These are phyloP conservation scores for Talaromyces sp. DNA, from an alignment of 2,329 filamentous ascomycete genomes.

Conservation along the genomic window DNA sequence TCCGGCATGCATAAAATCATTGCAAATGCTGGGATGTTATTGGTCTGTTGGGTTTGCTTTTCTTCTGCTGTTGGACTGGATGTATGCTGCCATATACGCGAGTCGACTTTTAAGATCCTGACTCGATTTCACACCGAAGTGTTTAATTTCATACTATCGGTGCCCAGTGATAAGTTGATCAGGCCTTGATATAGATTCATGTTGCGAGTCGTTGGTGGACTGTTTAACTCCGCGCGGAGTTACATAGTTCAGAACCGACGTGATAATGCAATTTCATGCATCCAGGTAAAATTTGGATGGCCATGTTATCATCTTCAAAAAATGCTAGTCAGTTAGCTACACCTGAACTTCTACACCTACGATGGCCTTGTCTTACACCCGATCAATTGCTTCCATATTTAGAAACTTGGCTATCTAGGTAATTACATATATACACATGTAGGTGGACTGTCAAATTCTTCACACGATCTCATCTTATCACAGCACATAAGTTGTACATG, in stretches of 20 bases:
- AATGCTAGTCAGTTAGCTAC: neutral
- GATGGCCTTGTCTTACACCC: neutral
- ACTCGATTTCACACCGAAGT: neutral
- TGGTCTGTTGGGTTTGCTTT: neutral
- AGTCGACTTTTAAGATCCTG: neutral
- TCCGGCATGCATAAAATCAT: neutral
- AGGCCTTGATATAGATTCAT: neutral
- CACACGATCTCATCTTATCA: conserved; percentile 4
- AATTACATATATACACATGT: too few relatives aligned
- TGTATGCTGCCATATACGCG: neutral
- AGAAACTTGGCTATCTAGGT: neutral
- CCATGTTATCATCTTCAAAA: neutral
- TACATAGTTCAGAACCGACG: neutral
- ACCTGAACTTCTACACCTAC: neutral
- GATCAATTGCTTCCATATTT: neutral
- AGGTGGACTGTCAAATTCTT: neutral
- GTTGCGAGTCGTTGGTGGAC: neutral
- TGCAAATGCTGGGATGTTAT: neutral
- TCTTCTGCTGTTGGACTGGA: neutral
- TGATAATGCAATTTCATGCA: neutral
- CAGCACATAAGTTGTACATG: neutral
- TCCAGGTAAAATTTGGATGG: neutral
- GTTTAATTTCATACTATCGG: neutral
- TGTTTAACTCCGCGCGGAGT: conserved; percentile 1
- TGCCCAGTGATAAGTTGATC: neutral